phyloP scores from a whole-genome alignment of 2,329 filamentous ascomycete species.

The Zymoseptoria passerinii region DNA sequence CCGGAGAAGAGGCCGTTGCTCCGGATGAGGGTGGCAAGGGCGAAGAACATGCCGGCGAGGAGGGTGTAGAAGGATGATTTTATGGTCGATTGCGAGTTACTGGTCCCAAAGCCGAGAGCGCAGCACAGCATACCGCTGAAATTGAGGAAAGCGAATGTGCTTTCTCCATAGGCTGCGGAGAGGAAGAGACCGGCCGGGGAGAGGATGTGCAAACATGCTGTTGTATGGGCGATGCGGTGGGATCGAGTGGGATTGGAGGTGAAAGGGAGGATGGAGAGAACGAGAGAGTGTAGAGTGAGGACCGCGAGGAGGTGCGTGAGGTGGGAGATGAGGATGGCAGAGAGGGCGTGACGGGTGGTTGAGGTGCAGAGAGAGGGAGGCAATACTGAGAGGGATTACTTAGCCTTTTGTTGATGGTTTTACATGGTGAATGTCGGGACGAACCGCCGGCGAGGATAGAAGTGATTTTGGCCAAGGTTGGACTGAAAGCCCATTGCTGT shows the following conservation, averaged over 20 bases:
- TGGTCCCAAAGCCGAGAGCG: conserved; percentile 36
- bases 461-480: conserved; percentile 43
- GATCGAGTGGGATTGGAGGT: not conserved
- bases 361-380: conserved; percentile 11
- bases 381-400: conserved; percentile 21
- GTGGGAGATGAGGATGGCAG: conserved; percentile 62
- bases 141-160: conserved; percentile 67
- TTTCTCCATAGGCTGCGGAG: conserved; percentile 76
- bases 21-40: conserved; percentile 62
- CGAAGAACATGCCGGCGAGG: conserved; percentile 45
- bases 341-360: conserved; percentile 33
- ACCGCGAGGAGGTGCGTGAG: conserved; percentile 69
- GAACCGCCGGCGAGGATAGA: conserved; percentile 35
- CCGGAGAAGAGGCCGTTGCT: conserved; percentile 84
- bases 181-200: conserved; percentile 87
- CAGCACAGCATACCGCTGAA: conserved; percentile 68
- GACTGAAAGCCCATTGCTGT: conserved; percentile 80
- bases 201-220: conserved; percentile 68
- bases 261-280: conserved; percentile 46
- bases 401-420: too few relatives aligned
- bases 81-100: not conserved
- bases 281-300: conserved; percentile 61
- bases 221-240: conserved; percentile 50
- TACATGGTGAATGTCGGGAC: too few relatives aligned
- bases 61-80: conserved; percentile 25